phyloP scores from a whole-genome alignment of 192 early-diverging fungal species.

The Coemansia sp. region DNA sequence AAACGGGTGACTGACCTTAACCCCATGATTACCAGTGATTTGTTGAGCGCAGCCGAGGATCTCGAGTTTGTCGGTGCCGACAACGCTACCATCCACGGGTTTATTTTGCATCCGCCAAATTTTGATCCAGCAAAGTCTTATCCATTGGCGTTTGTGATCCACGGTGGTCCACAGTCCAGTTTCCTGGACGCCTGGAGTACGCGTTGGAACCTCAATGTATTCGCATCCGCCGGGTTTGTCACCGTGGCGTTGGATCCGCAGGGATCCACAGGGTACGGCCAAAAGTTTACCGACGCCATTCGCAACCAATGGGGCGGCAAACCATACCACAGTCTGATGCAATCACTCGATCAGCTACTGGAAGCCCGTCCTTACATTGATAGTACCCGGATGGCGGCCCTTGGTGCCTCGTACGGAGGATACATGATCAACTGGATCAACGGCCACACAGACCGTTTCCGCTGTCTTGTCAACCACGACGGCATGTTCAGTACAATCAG shows the following conservation, averaged over 20 bases:
- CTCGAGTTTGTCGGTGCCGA: constrained; percentile 65
- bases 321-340: constrained; percentile 74
- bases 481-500: constrained; percentile 71
- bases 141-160: constrained; percentile 79
- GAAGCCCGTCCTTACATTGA: constrained; percentile 59
- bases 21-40: constrained; percentile 25
- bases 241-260: constrained; percentile 73
- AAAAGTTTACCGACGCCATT: constrained; percentile 75
- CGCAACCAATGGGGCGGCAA: constrained; percentile 74
- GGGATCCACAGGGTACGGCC: constrained; percentile 83
- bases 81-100: constrained; percentile 50
- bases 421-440: constrained; percentile 91
- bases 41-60: constrained; percentile 62
- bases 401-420: constrained; percentile 80
- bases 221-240: constrained; percentile 70
- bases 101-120: constrained; percentile 42
- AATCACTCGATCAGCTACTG: constrained; percentile 62
- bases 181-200: constrained; percentile 56
- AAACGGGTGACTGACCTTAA: constrained; percentile 52
- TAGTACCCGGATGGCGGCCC: constrained; percentile 57
- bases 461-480: constrained; percentile 75
- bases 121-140: constrained; percentile 62
- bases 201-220: constrained; percentile 77
- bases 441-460: constrained; percentile 73
- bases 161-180: constrained; percentile 78